A percentile compares a stretch with the other conserved stretches of the same genome.
Conservation (phyloP, 192 early-diverging fungal genomes). For the Dissophora ornata region DNA sequence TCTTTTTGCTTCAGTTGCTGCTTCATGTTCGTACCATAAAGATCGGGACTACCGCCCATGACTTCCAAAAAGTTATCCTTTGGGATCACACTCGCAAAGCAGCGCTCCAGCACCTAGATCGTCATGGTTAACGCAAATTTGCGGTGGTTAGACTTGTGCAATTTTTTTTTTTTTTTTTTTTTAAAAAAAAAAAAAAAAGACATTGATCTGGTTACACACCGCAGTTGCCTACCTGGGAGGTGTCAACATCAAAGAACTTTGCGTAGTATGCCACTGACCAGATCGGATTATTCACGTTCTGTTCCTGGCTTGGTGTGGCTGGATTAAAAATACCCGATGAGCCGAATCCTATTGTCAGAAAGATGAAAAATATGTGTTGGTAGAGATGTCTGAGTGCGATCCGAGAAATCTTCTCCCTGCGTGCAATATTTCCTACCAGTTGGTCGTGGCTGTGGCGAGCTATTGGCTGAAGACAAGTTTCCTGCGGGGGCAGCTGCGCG, state of each 20-base stretch:
- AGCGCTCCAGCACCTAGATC: constrained; percentile 76
- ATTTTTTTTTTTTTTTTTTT: too few relatives aligned
- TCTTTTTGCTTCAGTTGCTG: not conserved
- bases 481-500: constrained; percentile 26
- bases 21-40: constrained; percentile 91
- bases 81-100: constrained; percentile 74
- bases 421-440: constrained; percentile 23
- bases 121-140: too few relatives aligned
- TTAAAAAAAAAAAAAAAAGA: too few relatives aligned
- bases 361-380: not conserved
- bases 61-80: constrained; percentile 84
- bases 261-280: constrained; percentile 94
- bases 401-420: too few relatives aligned
- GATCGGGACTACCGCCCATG: constrained; percentile 87
- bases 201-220: not conserved
- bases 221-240: constrained; percentile 69
- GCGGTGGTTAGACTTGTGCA: too few relatives aligned
- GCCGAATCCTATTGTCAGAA: constrained; percentile 21
- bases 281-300: constrained; percentile 64
- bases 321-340: constrained; percentile 29
- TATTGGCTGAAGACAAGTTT: constrained; percentile 24
- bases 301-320: constrained; percentile 6
- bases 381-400: not conserved
- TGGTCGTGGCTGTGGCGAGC: constrained; percentile 34
- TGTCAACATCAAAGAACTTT: constrained; percentile 94